phyloP scores from a whole-genome alignment of 2,329 filamentous ascomycete genomes.

The Aspergillus sclerotialis region DNA sequence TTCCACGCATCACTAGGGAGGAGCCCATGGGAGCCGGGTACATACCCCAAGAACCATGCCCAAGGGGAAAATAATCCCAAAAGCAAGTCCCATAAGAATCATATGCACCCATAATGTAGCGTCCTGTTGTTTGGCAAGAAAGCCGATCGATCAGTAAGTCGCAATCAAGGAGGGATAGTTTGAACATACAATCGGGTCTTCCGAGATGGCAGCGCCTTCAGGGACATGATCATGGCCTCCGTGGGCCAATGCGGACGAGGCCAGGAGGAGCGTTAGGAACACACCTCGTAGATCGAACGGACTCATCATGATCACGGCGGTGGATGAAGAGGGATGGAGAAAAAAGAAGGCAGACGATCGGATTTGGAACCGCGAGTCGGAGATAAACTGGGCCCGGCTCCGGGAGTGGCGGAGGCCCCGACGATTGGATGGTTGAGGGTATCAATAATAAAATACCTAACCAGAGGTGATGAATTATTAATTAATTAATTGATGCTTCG shows the following conservation, averaged over 20 bases:
- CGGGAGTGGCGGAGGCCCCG: too few relatives aligned
- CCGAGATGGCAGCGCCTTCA: constrained; percentile 62
- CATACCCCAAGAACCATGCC: constrained; percentile 92
- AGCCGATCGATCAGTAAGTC: constrained; percentile 4
- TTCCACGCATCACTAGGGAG: background rate
- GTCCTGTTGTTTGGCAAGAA: constrained; percentile 45
- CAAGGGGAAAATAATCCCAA: constrained; percentile 84
- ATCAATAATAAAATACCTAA: too few relatives aligned
- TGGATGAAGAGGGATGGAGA: background rate
- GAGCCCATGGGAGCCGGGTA: constrained; percentile 1
- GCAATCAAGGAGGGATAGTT: background rate
- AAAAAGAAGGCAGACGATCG: background rate
- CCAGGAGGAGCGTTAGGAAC: constrained; percentile 20
- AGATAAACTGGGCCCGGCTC: too few relatives aligned
- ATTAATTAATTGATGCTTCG: too few relatives aligned
- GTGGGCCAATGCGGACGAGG: constrained; percentile 36
- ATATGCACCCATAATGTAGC: constrained; percentile 91
- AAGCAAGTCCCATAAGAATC: constrained; percentile 75
- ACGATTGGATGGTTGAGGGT: too few relatives aligned
- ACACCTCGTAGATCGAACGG: constrained; percentile 11
- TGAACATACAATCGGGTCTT: constrained; percentile 62
- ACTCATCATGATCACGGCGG: constrained; percentile 10
- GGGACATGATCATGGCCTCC: constrained; percentile 55
- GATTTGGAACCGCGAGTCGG: constrained; percentile 1
- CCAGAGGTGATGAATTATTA: too few relatives aligned